phyloP scores from a whole-genome alignment of 495 filamentous ascomycete species.

The Aspergillus asperescens region DNA sequence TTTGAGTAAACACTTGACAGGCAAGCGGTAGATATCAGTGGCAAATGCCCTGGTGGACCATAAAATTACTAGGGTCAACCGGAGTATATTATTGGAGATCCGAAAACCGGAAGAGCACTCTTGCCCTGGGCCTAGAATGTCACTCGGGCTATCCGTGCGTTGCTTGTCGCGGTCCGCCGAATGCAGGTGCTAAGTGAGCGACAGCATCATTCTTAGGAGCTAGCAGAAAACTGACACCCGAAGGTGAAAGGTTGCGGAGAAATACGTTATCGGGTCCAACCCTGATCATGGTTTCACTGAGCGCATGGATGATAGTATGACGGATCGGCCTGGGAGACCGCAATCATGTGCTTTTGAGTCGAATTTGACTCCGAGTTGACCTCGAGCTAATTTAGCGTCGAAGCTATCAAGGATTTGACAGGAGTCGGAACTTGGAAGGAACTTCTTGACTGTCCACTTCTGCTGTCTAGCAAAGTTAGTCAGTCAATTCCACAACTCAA shows the following conservation, averaged over 20 bases:
- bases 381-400: conserved; percentile 5
- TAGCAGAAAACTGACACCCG: background rate
- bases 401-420: conserved; percentile 4
- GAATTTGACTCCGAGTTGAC: too few relatives aligned
- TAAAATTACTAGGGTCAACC: too few relatives aligned
- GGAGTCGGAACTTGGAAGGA: too few relatives aligned
- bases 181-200: conserved; percentile 5
- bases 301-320: too few relatives aligned
- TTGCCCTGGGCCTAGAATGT: background rate
- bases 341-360: background rate
- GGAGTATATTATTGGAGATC: background rate
- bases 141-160: conserved; percentile 2
- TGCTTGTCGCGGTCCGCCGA: conserved; percentile 4
- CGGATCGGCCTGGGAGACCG: background rate
- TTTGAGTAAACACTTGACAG: too few relatives aligned
- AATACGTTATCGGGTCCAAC: too few relatives aligned
- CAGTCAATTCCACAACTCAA: conserved; percentile 7
- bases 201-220: background rate
- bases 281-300: background rate
- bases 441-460: background rate
- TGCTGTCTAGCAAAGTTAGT: background rate
- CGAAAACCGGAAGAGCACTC: background rate
- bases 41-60: too few relatives aligned
- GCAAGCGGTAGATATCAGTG: too few relatives aligned
- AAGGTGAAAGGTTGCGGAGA: background rate